Percentiles rank a stretch among this genome's conserved stretches.
These are phyloP conservation scores for Atalantia buxifolia DNA, from an alignment of 345 rosid genomes.

Conservation along the genomic window DNA sequence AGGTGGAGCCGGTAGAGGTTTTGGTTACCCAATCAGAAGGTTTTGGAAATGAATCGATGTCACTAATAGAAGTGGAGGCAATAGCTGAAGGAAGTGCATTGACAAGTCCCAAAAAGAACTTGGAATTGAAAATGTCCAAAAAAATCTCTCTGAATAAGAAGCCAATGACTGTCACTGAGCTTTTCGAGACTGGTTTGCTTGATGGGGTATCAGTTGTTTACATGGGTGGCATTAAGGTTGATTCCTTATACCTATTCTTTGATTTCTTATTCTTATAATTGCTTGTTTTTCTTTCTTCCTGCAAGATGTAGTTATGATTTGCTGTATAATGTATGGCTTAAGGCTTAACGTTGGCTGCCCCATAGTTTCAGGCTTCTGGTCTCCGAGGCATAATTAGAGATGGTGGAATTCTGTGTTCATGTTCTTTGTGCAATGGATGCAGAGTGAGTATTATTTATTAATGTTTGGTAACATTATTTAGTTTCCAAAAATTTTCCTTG, in stretches of 20 bases:
- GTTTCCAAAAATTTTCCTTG: constrained; percentile 18
- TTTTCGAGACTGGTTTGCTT: constrained; percentile 88
- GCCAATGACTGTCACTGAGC: constrained; percentile 83
- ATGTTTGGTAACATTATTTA: constrained; percentile 9
- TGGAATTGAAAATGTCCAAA: constrained; percentile 56
- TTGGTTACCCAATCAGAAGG: constrained; percentile 34
- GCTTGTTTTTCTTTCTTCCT: background rate
- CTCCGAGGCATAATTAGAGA: constrained; percentile 87
- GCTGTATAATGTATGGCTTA: background rate
- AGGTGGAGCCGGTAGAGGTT: constrained; percentile 41
- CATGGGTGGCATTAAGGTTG: constrained; percentile 84
- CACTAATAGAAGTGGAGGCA: constrained; percentile 42
- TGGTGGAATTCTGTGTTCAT: constrained; percentile 89
- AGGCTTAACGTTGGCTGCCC: constrained; percentile 17
- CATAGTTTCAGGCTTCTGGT: constrained; percentile 72
- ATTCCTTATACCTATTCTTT: constrained; percentile 1
- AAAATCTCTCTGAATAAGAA: constrained; percentile 46
- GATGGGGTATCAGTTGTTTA: constrained; percentile 84
- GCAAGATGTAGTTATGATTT: background rate
- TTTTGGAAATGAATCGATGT: constrained; percentile 26
- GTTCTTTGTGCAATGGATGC: constrained; percentile 75
- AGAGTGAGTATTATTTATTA: constrained; percentile 47
- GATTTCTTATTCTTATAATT: background rate
- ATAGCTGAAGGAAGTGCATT: constrained; percentile 52
- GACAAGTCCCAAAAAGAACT: constrained; percentile 39